Conservation (phyloP, 352 stramenopile species). For the Pythium coloratum region DNA sequence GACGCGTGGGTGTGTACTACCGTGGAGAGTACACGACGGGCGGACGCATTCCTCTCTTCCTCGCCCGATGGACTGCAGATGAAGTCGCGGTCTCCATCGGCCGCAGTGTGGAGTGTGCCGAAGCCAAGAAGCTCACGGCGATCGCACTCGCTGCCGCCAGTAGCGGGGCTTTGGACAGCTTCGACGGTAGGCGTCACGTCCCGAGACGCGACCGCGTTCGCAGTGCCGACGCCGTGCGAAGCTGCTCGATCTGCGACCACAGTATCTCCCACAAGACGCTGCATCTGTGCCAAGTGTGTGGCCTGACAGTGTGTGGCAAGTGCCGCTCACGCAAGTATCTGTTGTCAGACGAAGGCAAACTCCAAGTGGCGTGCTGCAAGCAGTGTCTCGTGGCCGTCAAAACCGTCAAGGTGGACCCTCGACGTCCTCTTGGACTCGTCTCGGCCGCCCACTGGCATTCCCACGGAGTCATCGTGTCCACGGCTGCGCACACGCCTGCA, state of each 20-base stretch:
- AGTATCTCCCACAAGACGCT: constrained; percentile 3
- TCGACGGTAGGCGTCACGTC: background rate
- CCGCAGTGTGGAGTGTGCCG: constrained; percentile 21
- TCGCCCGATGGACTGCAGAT: constrained; percentile 15
- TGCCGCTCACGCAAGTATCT: constrained; percentile 21
- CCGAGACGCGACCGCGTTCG: background rate
- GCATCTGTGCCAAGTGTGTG: constrained; percentile 17
- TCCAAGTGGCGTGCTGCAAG: constrained; percentile 26
- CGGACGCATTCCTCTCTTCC: constrained; percentile 14
- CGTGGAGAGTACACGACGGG: constrained; percentile 12
- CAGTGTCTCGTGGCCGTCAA: constrained; percentile 26
- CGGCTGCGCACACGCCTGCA: background rate
- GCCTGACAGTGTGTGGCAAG: constrained; percentile 13
- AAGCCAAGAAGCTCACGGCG: constrained; percentile 31
- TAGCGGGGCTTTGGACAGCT: background rate
- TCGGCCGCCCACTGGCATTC: constrained; percentile 17
- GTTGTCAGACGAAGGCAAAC: constrained; percentile 22
- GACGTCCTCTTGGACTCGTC: constrained; percentile 15
- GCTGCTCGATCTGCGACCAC: constrained; percentile 23
- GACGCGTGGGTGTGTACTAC: constrained; percentile 22
- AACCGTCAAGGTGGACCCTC: constrained; percentile 12
- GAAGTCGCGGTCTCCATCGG: constrained; percentile 23
- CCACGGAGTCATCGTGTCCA: constrained; percentile 19
- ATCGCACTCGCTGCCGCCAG: constrained; percentile 8
- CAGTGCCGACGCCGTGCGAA: constrained; percentile 4